Percentiles rank a stretch among this genome's conserved stretches.
Conservation (phyloP, 2,329 filamentous ascomycete species). For the Zasmidium angulare region DNA sequence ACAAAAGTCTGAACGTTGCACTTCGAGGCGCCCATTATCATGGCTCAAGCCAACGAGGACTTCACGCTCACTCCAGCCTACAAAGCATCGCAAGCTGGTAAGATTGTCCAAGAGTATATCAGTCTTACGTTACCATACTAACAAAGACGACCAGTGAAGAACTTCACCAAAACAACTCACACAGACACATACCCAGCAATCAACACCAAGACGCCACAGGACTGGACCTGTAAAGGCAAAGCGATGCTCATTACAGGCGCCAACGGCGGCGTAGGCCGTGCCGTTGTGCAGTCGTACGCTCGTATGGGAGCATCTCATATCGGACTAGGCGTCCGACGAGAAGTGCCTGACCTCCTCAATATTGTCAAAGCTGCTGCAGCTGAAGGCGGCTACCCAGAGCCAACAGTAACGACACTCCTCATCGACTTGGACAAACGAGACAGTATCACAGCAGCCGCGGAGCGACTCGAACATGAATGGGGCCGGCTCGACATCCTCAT, state of each 20-base stretch:
- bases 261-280: neutral
- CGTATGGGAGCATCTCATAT: neutral
- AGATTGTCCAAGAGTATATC: neutral
- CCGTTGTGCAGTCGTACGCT: neutral
- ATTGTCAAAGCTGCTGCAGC: neutral
- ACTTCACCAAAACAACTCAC: neutral
- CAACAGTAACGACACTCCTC: neutral
- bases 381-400: neutral
- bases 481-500: neutral
- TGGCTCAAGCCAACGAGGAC: neutral
- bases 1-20: no score
- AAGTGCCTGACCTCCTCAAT: neutral
- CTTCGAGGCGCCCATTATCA: neutral
- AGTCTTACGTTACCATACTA: neutral
- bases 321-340: neutral
- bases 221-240: neutral
- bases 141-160: neutral
- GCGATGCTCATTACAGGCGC: neutral
- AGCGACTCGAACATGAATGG: neutral
- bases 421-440: neutral
- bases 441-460: neutral
- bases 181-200: neutral
- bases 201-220: neutral
- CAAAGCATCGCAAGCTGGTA: neutral
- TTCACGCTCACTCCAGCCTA: neutral